Evolutionary conservation across 202 grass and related monocot species (phyloP).

Genomic region (Cymbopogon flexuosus): DNA sequence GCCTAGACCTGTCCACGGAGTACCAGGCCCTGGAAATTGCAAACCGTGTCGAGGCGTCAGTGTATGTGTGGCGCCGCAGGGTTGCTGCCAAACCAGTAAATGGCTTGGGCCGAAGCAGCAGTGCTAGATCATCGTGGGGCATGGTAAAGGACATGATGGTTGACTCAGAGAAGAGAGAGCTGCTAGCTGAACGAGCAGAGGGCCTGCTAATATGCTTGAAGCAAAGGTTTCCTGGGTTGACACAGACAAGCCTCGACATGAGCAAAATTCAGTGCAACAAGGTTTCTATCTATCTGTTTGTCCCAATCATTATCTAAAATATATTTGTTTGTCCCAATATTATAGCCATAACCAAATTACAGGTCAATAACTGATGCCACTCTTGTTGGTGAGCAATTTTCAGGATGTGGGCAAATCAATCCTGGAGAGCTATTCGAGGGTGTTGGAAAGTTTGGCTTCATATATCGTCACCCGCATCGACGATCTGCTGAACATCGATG

Average conservation of each 20-base stretch:
- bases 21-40: slow-evolving; percentile 79
- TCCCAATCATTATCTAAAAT: background rate
- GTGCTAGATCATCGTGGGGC: slow-evolving; percentile 70
- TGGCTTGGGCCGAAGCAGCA: slow-evolving; percentile 34
- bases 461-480: slow-evolving; percentile 75
- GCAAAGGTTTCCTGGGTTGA: slow-evolving; percentile 88
- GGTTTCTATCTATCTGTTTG: slow-evolving; percentile 36
- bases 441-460: slow-evolving; percentile 85
- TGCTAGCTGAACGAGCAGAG: slow-evolving; percentile 70
- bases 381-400: slow-evolving; percentile 20
- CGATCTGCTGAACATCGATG: slow-evolving; percentile 69
- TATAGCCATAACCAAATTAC: background rate
- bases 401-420: slow-evolving; percentile 92
- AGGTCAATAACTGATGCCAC: background rate
- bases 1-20: slow-evolving; percentile 78
- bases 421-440: slow-evolving; percentile 87
- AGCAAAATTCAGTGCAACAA: slow-evolving; percentile 95
- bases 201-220: slow-evolving; percentile 76
- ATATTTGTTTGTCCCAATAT: background rate
- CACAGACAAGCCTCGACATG: slow-evolving; percentile 88
- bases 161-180: slow-evolving; percentile 64
- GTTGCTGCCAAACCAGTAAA: slow-evolving; percentile 32
- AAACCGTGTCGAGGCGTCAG: slow-evolving; percentile 70
- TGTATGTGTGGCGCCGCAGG: slow-evolving; percentile 64
- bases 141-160: slow-evolving; percentile 75